Evolutionary conservation across 768 basidiomycete genomes (phyloP).

Genomic region (Galerina sulciceps): DNA sequence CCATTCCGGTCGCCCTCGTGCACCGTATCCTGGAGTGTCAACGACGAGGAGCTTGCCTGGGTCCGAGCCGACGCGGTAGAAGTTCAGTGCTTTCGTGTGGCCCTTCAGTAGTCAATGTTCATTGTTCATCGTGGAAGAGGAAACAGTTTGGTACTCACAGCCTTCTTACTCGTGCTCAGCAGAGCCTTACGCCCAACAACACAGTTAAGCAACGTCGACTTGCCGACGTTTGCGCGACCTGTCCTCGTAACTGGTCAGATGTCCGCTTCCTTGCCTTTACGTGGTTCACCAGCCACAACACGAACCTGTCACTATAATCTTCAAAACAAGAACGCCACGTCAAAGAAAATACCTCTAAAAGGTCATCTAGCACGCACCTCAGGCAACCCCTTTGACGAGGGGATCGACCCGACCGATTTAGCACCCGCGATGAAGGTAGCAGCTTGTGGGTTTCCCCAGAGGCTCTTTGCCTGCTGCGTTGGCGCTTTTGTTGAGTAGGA

Average conservation of each 20-base stretch:
- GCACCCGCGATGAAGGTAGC: conserved; percentile 47
- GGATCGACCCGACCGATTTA: conserved; percentile 38
- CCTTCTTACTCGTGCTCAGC: conserved; percentile 68
- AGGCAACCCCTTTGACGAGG: conserved; percentile 43
- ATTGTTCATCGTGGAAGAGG: not conserved
- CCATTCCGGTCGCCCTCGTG: conserved; percentile 76
- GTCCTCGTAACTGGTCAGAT: not conserved
- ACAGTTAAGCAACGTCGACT: conserved; percentile 75
- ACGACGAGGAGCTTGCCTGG: conserved; percentile 69
- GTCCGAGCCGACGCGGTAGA: conserved; percentile 67
- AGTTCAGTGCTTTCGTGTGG: conserved; percentile 72
- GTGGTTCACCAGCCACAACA: not conserved
- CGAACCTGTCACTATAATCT: conserved; percentile 53
- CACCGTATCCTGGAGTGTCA: conserved; percentile 83
- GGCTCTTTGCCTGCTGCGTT: conserved; percentile 12
- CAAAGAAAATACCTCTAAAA: not conserved
- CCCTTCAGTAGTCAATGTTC: conserved; percentile 48
- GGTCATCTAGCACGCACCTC: conserved; percentile 33
- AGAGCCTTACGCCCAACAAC: conserved; percentile 62
- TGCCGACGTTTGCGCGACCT: conserved; percentile 83
- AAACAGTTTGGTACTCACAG: conserved; percentile 47
- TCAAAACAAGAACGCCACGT: not conserved
- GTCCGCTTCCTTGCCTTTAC: not conserved
- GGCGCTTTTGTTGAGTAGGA: conserved; percentile 10
- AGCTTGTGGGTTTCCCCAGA: conserved; percentile 33